A percentile compares a stretch with the other conserved stretches of the same genome.
phyloP scores from a whole-genome alignment of 2,329 filamentous ascomycete genomes.

The Monilinia laxa region DNA sequence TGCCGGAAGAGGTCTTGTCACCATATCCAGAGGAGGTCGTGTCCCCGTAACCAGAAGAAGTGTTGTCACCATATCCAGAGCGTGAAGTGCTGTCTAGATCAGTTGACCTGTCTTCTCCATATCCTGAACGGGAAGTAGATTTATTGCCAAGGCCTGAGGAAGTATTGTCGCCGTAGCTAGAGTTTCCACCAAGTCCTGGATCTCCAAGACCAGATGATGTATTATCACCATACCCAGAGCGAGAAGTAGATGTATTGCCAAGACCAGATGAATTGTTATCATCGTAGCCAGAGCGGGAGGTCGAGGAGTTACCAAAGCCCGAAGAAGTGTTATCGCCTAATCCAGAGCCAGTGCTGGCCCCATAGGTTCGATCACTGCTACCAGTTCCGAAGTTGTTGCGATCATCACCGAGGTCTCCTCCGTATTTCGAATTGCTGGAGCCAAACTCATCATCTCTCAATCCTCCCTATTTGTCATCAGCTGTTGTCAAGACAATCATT shows the following conservation, averaged over 20 bases:
- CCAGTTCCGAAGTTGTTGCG: constrained; percentile 20
- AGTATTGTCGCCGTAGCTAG: not conserved
- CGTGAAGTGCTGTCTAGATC: not conserved
- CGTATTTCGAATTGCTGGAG: constrained; percentile 22
- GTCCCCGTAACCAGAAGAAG: constrained; percentile 10
- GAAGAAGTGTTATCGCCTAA: constrained; percentile 12
- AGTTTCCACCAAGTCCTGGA: not conserved
- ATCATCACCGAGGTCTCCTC: constrained; percentile 11
- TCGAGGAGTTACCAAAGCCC: constrained; percentile 16
- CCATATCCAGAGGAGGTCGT: constrained; percentile 17
- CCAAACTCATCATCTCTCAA: constrained; percentile 27
- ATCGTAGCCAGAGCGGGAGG: constrained; percentile 28
- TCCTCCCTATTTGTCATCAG: constrained; percentile 35
- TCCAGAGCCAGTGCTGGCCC: constrained; percentile 29
- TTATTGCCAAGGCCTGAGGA: not conserved
- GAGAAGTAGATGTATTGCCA: constrained; percentile 25
- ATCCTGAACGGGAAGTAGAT: not conserved
- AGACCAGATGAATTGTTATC: constrained; percentile 7
- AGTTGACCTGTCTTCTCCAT: constrained; percentile 9
- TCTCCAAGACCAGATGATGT: constrained; percentile 22
- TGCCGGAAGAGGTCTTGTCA: constrained; percentile 9
- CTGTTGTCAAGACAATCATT: not conserved
- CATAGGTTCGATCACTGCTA: constrained; percentile 17
- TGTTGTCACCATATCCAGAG: constrained; percentile 1
- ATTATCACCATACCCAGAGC: constrained; percentile 21